Base-by-base conservation (phyloP, 768 basidiomycete genomes). In the Lyophyllum decastes region DNA sequence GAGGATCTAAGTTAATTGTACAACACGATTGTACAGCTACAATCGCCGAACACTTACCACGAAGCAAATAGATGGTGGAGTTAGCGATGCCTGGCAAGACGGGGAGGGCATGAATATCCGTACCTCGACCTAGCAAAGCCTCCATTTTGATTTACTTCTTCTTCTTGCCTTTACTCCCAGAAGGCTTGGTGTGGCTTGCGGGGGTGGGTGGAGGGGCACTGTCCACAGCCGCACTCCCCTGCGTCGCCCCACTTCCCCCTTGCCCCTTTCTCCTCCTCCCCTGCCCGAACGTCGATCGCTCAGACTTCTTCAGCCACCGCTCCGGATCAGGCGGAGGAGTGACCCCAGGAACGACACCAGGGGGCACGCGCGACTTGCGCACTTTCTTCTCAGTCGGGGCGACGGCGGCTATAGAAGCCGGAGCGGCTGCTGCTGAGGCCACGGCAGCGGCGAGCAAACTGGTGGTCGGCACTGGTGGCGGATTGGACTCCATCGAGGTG, bases 241-340 rank as follows among this genome's bases (percentile, higher is more conserved):
- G 91, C 14, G 88, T 92, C 21, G 90, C 89, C 38, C 84, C 85
- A 45, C 82, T 81, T 19, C 78, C 78, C 30, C 73, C 77, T 25
- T 74, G 76, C 2, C 76, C 78, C 64, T 79, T 84, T 63, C 82
- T 82, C 69, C 83, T 78, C 67, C 73, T 83, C 41, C 80, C 79
- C 52, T 78, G 76, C 17, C 77, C 76, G 68, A 82, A 84, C 25
- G 78, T 82, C 14, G 88, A 81, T 49, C 90, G 78, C 70, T 92
- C 90, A 52, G 84, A 89, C 77, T 92, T 94, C 83, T 94, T 94
- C 58, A 94, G 69, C 92, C 92, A 94, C 60, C 92, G 77, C 70
- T 94, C 92, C 24, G 92, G 90, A 73, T 94, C 92, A 30, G 92
- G 92, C 17, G 85, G 80, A 26, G 91, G 90, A 4, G 91, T 92